Evolutionary conservation across 768 basidiomycete genomes (phyloP).

Genomic region (Hysterangium stoloniferum): DNA sequence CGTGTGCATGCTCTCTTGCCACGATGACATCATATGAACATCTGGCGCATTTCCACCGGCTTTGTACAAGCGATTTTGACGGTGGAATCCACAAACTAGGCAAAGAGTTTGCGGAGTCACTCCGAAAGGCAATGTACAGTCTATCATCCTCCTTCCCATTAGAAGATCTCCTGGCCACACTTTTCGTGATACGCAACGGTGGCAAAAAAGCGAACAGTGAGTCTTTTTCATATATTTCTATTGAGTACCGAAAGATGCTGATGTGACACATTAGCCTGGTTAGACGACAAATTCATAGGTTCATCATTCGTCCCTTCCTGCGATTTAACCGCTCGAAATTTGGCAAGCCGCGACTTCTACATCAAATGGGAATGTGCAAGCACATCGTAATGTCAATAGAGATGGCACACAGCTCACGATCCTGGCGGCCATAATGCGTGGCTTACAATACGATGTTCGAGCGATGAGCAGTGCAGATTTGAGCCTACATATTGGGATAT

Average conservation of each 20-base stretch:
- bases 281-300: conserved; percentile 19
- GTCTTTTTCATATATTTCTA: background rate
- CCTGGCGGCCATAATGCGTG: conserved; percentile 20
- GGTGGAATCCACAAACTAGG: conserved; percentile 16
- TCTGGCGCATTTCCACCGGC: conserved; percentile 16
- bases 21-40: conserved; percentile 22
- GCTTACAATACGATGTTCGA: conserved; percentile 12
- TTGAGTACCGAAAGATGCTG: background rate
- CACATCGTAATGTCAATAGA: conserved; percentile 19
- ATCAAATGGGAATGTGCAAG: conserved; percentile 20
- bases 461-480: background rate
- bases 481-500: background rate
- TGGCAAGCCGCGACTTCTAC: conserved; percentile 21
- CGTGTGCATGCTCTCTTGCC: conserved; percentile 11
- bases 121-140: conserved; percentile 19
- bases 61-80: conserved; percentile 20
- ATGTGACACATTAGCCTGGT: conserved; percentile 18
- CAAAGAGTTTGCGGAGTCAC: conserved; percentile 3
- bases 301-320: conserved; percentile 18
- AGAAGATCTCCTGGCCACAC: conserved; percentile 13
- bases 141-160: conserved; percentile 17
- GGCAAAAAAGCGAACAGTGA: conserved; percentile 19
- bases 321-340: conserved; percentile 20
- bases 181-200: conserved; percentile 15
- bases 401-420: conserved; percentile 20